These are phyloP conservation scores for Pyrenochaeta sp. DNA, from an alignment of 2,329 filamentous ascomycete genomes.

Conservation along the genomic window DNA sequence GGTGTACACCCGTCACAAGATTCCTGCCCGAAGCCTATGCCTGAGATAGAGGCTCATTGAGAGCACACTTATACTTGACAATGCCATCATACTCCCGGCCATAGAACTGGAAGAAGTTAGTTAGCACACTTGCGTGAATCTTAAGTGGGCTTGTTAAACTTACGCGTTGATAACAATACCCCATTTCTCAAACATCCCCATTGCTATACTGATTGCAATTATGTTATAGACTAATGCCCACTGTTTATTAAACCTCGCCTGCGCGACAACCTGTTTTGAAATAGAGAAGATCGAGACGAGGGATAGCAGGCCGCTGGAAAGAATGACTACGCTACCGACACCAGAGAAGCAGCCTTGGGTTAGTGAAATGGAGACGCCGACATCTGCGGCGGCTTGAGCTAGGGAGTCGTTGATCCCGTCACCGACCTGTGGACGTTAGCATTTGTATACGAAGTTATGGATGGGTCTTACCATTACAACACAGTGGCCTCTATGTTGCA, in stretches of 20 bases:
- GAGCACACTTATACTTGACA: constrained; percentile 5
- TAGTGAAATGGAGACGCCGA: constrained; percentile 11
- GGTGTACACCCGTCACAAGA: too few relatives aligned
- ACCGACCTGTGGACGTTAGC: constrained; percentile 1
- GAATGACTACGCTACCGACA: constrained; percentile 8
- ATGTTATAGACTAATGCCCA: constrained; percentile 10
- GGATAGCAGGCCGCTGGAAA: constrained; percentile 3
- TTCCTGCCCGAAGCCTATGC: not conserved
- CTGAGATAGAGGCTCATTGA: constrained; percentile 6
- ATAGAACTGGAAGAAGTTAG: constrained; percentile 1
- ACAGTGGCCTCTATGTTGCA: constrained; percentile 5
- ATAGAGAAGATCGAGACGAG: constrained; percentile 4
- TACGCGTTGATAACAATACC: constrained; percentile 3
- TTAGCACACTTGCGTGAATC: not conserved
- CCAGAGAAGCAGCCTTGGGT: constrained; percentile 9
- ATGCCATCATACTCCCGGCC: constrained; percentile 5
- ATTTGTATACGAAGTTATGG: too few relatives aligned
- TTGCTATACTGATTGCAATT: constrained; percentile 7
- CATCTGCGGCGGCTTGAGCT: constrained; percentile 10
- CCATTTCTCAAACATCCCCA: constrained; percentile 5
- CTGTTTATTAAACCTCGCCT: constrained; percentile 4
- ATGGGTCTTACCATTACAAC: constrained; percentile 10
- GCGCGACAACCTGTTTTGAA: constrained; percentile 5
- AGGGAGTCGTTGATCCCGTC: constrained; percentile 10
- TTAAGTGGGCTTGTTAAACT: constrained; percentile 1